Conservation (phyloP, 2,329 filamentous ascomycete genomes). For the Pseudocercospora cruenta region DNA sequence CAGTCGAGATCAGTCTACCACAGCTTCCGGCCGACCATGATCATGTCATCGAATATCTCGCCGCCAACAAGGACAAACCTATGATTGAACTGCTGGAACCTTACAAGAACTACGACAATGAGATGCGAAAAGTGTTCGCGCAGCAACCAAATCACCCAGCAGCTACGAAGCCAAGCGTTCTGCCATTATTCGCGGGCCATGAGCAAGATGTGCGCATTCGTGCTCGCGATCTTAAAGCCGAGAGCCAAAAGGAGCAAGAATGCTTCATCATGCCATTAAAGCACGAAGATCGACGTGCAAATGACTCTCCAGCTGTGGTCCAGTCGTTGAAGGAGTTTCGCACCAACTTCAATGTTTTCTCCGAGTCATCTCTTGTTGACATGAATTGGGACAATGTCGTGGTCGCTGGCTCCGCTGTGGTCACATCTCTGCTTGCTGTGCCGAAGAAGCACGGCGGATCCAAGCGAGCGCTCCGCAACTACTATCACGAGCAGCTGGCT, state of each 20-base stretch:
- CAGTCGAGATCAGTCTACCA: conserved; percentile 35
- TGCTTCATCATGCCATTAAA: conserved; percentile 72
- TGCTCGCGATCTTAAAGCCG: conserved; percentile 61
- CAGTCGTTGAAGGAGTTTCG: conserved; percentile 70
- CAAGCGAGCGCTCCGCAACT: conserved; percentile 53
- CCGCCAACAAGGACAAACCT: conserved; percentile 56
- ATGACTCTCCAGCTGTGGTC: conserved; percentile 70
- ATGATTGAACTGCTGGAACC: conserved; percentile 65
- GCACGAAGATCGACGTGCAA: conserved; percentile 61
- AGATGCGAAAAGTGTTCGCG: conserved; percentile 68
- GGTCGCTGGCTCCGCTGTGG: conserved; percentile 77
- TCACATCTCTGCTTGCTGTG: conserved; percentile 72
- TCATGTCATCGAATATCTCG: conserved; percentile 58
- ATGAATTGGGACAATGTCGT: conserved; percentile 83
- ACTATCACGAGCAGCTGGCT: conserved; percentile 80
- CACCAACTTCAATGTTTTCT: conserved; percentile 80
- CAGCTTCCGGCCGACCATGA: conserved; percentile 43
- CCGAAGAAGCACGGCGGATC: conserved; percentile 54
- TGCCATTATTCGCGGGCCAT: conserved; percentile 64
- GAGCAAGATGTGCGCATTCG: conserved; percentile 63
- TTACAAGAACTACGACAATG: conserved; percentile 69
- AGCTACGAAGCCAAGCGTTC: conserved; percentile 63
- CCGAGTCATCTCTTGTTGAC: conserved; percentile 74
- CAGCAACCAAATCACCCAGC: conserved; percentile 66
- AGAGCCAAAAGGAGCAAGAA: conserved; percentile 63